Base-by-base conservation (phyloP, 768 basidiomycete genomes). In the Serendipita sp. region DNA sequence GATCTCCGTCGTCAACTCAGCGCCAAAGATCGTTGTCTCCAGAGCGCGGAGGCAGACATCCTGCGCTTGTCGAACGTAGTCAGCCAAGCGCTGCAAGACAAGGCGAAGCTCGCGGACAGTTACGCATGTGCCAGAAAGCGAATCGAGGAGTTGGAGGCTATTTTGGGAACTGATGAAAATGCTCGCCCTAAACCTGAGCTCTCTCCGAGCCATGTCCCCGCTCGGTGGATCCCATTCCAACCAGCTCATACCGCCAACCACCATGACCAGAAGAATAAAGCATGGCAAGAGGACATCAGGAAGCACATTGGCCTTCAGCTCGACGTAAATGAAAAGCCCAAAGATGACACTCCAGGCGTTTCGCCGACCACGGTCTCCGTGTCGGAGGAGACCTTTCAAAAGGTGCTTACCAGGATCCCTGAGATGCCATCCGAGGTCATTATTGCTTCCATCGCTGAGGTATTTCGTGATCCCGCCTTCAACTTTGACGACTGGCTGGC, bases 381-480 rank as follows among this genome's bases (percentile, higher is more conserved):
- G 3, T 26, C 53, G 17, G 53, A 28, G 11, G 53, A 58, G 20
- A n/a, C 53, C 17, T 58, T 22, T 31, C 20, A 58, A 11, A 34
- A 22, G 22, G 53, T 58, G 24, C 53, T 58, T n/a, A 58, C 53
- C 9, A 58, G 20, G 53, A 33, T 58, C 31, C 53, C 53, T 4
- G 53, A 58, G 53, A 58, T 58, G 53, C 53, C 53, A n/a, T 30
- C 53, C 11, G 53, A 58, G 53, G 53, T 58, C 26, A 58, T 58
- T 20, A 58, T 58, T n/a, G 20, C 53, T n/a, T 26, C 53, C n/a
- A 3, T 58, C 9, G 53, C 24, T 31, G 17, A 24, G 4, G 5
- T 33, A 22, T 58, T 58, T 34, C 53, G 22, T 26, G 24, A 22
- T 9, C 2, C 53, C n/a, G 53, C 17, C 22, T 58, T 58, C 30